phyloP scores from a whole-genome alignment of 2,329 filamentous ascomycete species.

The Coleophoma crateriformis region DNA sequence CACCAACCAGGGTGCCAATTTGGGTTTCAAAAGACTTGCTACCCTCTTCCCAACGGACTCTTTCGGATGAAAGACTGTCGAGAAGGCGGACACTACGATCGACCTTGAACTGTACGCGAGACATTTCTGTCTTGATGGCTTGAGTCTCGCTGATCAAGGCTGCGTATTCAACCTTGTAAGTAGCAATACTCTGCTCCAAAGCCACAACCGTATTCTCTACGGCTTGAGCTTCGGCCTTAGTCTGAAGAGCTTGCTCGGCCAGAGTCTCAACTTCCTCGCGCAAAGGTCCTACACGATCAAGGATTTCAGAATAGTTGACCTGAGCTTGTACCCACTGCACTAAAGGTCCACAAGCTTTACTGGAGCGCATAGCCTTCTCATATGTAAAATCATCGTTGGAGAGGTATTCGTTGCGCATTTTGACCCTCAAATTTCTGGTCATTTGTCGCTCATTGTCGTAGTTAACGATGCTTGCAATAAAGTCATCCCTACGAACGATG shows the following conservation, averaged over 20 bases:
- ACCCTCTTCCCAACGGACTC: conserved; percentile 89
- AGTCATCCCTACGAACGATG: conserved; percentile 87
- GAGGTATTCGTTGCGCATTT: conserved; percentile 90
- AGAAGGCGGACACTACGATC: conserved; percentile 91
- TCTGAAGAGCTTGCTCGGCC: conserved; percentile 83
- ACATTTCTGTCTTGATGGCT: conserved; percentile 96
- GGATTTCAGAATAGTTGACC: conserved; percentile 95
- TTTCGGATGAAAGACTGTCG: conserved; percentile 91
- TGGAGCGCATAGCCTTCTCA: conserved; percentile 92
- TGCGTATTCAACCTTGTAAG: conserved; percentile 94
- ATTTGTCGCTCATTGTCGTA: conserved; percentile 96
- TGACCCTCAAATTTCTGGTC: conserved; percentile 74
- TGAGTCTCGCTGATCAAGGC: conserved; percentile 94
- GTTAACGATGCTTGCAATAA: conserved; percentile 95
- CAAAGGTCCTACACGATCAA: conserved; percentile 88
- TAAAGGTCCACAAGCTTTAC: conserved; percentile 92
- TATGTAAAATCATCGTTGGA: conserved; percentile 94
- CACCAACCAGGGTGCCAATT: conserved; percentile 91
- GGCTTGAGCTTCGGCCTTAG: conserved; percentile 86
- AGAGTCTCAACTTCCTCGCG: conserved; percentile 84
- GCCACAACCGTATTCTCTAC: conserved; percentile 81
- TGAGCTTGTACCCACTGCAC: conserved; percentile 97
- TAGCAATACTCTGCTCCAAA: conserved; percentile 85
- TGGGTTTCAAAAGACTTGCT: conserved; percentile 98
- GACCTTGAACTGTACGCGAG: conserved; percentile 94